phyloP scores from a whole-genome alignment of 108 stramenopile genomes.

The Cyclostephanos invisitatus region DNA sequence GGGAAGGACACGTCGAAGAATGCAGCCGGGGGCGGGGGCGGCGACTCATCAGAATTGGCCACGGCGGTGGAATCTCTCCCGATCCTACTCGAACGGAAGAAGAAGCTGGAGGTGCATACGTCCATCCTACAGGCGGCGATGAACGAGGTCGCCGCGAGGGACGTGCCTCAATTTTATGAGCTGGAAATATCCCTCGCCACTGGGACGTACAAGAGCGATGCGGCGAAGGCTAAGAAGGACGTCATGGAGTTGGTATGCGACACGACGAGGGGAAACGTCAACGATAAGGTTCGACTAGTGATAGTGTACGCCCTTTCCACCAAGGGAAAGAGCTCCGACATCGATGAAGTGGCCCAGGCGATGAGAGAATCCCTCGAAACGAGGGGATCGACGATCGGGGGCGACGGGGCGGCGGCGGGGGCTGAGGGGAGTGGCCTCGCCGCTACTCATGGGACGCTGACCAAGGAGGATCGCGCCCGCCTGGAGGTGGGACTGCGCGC shows the following conservation, averaged over 20 bases:
- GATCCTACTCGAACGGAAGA: conserved; percentile 92
- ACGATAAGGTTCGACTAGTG: conserved; percentile 95
- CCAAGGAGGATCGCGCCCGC: conserved; percentile 54
- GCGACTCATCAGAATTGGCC: conserved; percentile 62
- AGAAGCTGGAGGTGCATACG: conserved; percentile 94
- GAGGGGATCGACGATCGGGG: conserved; percentile 33
- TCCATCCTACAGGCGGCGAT: conserved; percentile 96
- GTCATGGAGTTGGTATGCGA: conserved; percentile 80
- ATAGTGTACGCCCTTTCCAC: conserved; percentile 84
- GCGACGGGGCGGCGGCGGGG: conserved; percentile 9
- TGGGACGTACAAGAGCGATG: conserved; percentile 81
- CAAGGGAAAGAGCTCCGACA: conserved; percentile 66
- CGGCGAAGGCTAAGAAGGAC: conserved; percentile 70
- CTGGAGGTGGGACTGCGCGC: conserved; percentile 71
- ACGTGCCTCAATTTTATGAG: conserved; percentile 96
- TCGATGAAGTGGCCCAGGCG: conserved; percentile 80
- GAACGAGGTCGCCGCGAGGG: conserved; percentile 94
- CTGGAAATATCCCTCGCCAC: conserved; percentile 85
- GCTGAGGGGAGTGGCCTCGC: conserved; percentile 27
- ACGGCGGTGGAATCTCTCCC: conserved; percentile 95
- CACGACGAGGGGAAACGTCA: conserved; percentile 87
- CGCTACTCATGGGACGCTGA: conserved; percentile 54
- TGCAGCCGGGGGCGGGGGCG: conserved; percentile 73
- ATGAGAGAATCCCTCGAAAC: conserved; percentile 72
- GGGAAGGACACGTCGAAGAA: conserved; percentile 43